Evolutionary conservation across 2,329 filamentous ascomycete species (phyloP), one percentile per base, ranked within the genome.

Genomic region (Graphiopsis chlorocephala): DNA sequence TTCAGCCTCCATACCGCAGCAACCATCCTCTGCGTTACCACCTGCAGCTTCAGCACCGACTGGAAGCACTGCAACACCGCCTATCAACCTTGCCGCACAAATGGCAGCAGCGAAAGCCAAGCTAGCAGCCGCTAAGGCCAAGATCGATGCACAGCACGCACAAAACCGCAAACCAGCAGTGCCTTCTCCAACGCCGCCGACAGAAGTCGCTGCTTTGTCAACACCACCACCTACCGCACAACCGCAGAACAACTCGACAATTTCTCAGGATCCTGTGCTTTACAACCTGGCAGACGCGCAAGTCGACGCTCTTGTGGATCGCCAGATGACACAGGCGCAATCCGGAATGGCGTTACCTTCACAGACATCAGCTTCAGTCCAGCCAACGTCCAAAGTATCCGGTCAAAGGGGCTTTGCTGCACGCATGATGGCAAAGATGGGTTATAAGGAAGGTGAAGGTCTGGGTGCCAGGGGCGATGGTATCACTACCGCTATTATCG

Each of bases 381-480:
- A 77, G 23, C 78, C 82, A 33, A 85, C 86, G 42, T 89, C 88
- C 48, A 86, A 81, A 64, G 87, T 88, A 2, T 92, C 93, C 0
- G 92, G 92, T 17, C 91, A 96, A 76, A 86, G 88, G 68, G 91
- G 89, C 60, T 97, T 97, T 76, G 95, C 92, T 0, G 87, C 93
- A 69, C 90, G 93, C 35, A 85, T 98, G 64, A 92, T 99, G 87
- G 86, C 87, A 67, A 98, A 97, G 76, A 95, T 97, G 79, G 95
- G 95, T 63, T 98, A 93, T 91, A 89, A 88, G 38, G 90, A 93
- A 73, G 95, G 95, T 26, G 85, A 89, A 67, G 95, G 95, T 23
- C 86, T 99, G 4, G 95, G 95, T 69, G 93, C 92, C 17, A 86
- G 89, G 67, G 88, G 87, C 33, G 87, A 88, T 26, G 95, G 95